These are phyloP conservation scores for Exserohilum rostratum DNA, from an alignment of 2,329 filamentous ascomycete genomes.

Conservation along the genomic window DNA sequence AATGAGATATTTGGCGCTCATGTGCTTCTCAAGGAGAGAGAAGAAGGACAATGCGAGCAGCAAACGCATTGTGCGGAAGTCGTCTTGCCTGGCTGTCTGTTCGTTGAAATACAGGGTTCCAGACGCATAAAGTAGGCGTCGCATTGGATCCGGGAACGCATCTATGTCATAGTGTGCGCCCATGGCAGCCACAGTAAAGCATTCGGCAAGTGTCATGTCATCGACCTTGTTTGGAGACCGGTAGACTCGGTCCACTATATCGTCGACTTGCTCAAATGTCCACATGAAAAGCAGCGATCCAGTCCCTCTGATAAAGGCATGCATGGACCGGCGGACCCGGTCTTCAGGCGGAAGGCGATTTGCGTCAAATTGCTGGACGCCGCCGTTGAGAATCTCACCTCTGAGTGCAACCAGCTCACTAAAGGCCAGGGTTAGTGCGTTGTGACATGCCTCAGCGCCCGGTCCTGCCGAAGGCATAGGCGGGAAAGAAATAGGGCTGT, in stretches of 20 bases:
- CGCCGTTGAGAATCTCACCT: slow-evolving; percentile 37
- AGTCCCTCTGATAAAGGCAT: slow-evolving; percentile 44
- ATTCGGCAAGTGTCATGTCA: slow-evolving; percentile 43
- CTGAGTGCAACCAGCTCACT: slow-evolving; percentile 42
- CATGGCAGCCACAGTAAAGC: slow-evolving; percentile 46
- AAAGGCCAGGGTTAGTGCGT: slow-evolving; percentile 44
- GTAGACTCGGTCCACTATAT: slow-evolving; percentile 46
- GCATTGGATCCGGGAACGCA: slow-evolving; percentile 40
- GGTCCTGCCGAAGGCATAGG: slow-evolving; percentile 22
- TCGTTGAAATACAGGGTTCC: slow-evolving; percentile 44
- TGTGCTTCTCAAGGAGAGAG: slow-evolving; percentile 47
- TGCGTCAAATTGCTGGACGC: slow-evolving; percentile 33
- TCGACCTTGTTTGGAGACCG: slow-evolving; percentile 33
- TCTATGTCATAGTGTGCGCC: slow-evolving; percentile 48
- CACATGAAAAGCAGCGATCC: slow-evolving; percentile 48
- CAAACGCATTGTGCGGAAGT: slow-evolving; percentile 45
- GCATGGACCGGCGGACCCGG: slow-evolving; percentile 37
- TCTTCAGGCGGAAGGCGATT: slow-evolving; percentile 39
- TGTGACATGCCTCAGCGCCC: slow-evolving; percentile 42
- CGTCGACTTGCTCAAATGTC: slow-evolving; percentile 39
- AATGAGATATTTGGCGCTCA: slow-evolving; percentile 47
- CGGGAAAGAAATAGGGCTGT: slow-evolving; percentile 34
- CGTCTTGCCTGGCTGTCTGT: slow-evolving; percentile 35
- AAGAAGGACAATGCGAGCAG: slow-evolving; percentile 46
- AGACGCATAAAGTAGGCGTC: slow-evolving; percentile 42